phyloP scores from a whole-genome alignment of 1,284 basidiomycete genomes.

The Fomitopsis pinicola region DNA sequence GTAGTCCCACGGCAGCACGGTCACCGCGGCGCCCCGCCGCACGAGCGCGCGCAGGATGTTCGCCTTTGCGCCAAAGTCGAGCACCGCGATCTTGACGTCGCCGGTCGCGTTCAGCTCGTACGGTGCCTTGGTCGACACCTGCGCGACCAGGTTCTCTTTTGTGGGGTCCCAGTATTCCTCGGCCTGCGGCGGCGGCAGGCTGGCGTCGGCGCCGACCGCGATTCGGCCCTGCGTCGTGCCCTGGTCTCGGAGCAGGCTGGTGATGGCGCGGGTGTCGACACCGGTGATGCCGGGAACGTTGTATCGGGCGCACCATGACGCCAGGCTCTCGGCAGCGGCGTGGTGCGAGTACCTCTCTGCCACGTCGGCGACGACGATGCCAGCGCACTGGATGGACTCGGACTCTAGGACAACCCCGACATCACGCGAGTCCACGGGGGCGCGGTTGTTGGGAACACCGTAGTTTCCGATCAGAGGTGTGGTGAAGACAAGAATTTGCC shows the following conservation, averaged over 20 bases:
- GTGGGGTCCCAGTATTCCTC: constrained; percentile 92
- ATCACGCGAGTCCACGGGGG: constrained; percentile 73
- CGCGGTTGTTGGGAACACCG: constrained; percentile 85
- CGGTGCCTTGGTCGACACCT: constrained; percentile 83
- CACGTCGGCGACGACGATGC: constrained; percentile 91
- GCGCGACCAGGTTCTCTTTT: constrained; percentile 88
- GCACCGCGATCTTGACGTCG: constrained; percentile 88
- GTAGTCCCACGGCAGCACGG: constrained; percentile 96
- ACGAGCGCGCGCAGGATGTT: constrained; percentile 95
- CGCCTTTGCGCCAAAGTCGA: constrained; percentile 97
- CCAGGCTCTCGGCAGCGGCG: constrained; percentile 88
- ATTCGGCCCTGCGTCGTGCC: constrained; percentile 95
- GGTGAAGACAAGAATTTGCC: constrained; percentile 98
- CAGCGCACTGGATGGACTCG: constrained; percentile 85
- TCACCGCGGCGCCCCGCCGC: constrained; percentile 86
- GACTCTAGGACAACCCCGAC: constrained; percentile 93
- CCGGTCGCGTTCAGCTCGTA: constrained; percentile 88
- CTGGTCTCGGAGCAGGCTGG: constrained; percentile 90
- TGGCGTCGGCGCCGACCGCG: constrained; percentile 77
- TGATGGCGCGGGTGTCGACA: constrained; percentile 97
- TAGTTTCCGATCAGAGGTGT: constrained; percentile 99
- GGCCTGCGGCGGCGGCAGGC: constrained; percentile 52
- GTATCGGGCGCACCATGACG: constrained; percentile 91
- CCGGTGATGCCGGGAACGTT: constrained; percentile 93
- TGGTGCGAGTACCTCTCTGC: constrained; percentile 96